Percentiles rank a stretch among this genome's conserved stretches.
phyloP scores from a whole-genome alignment of 2,329 filamentous ascomycete genomes.

The Periconia digitata region DNA sequence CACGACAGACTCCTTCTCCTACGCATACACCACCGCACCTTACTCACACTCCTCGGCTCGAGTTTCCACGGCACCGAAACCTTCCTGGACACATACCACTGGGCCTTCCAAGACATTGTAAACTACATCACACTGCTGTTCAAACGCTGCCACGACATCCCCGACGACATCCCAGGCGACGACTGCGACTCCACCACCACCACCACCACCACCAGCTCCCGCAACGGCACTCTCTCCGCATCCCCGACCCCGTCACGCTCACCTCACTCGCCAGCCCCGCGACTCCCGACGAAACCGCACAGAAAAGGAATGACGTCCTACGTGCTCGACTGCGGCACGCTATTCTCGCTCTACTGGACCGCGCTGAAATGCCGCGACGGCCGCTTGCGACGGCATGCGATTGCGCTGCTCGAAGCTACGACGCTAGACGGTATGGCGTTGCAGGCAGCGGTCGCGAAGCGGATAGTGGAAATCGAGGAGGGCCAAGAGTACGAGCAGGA shows the following conservation, averaged over 20 bases:
- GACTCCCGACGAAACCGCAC: neutral
- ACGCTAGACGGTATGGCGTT: constrained; percentile 12
- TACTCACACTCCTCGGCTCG: constrained; percentile 7
- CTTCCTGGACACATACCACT: constrained; percentile 11
- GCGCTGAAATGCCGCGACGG: constrained; percentile 15
- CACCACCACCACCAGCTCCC: neutral
- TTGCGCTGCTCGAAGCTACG: constrained; percentile 10
- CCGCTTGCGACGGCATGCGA: constrained; percentile 11
- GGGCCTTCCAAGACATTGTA: constrained; percentile 14
- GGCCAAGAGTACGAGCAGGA: constrained; percentile 6
- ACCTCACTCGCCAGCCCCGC: neutral
- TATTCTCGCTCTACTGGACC: constrained; percentile 14
- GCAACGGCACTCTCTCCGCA: neutral
- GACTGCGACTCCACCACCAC: constrained; percentile 4
- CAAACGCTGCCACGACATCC: neutral
- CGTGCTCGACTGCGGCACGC: constrained; percentile 14
- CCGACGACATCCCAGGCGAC: constrained; percentile 4
- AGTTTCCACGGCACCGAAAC: constrained; percentile 11
- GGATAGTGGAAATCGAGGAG: constrained; percentile 18
- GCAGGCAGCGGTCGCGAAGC: constrained; percentile 13
- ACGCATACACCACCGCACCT: constrained; percentile 11
- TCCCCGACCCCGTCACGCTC: neutral
- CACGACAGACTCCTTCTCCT: constrained; percentile 12
- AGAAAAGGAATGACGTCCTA: neutral
- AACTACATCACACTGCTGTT: constrained; percentile 12